A percentile compares a stretch with the other conserved stretches of the same genome.
Conservation (phyloP, 176 grass and related monocot genomes). For the Carex pumila region DNA sequence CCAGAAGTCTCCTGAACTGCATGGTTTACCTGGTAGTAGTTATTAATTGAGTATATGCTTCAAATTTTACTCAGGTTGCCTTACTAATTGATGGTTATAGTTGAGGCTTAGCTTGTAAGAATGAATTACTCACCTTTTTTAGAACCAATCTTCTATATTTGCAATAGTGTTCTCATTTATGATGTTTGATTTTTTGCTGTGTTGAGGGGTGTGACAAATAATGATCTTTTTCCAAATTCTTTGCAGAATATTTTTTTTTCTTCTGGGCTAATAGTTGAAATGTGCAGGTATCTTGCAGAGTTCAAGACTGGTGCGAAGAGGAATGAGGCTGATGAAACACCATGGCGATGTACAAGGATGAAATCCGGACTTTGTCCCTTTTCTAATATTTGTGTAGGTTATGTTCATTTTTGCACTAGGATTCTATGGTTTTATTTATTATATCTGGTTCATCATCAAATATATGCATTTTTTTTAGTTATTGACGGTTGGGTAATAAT, state of each 20-base stretch:
- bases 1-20: neutral
- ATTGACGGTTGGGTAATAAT: slow-evolving; percentile 23
- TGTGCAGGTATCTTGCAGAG: slow-evolving; percentile 73
- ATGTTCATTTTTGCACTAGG: neutral
- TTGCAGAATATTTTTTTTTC: neutral
- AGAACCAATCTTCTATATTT: neutral
- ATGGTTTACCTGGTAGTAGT: neutral
- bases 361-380: neutral
- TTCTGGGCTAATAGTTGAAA: slow-evolving; percentile 4
- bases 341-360: slow-evolving; percentile 66
- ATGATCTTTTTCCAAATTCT: neutral
- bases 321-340: slow-evolving; percentile 72
- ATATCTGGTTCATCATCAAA: neutral
- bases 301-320: slow-evolving; percentile 60
- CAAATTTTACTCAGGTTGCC: neutral
- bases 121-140: neutral
- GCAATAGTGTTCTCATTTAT: neutral
- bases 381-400: neutral
- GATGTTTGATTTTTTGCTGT: neutral
- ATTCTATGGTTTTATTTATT: neutral
- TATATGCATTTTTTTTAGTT: neutral
- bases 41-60: neutral
- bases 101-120: neutral
- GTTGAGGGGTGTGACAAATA: neutral
- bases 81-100: neutral